phyloP scores from a whole-genome alignment of 805 yeast species.

The Metschnikowia henanensis region DNA sequence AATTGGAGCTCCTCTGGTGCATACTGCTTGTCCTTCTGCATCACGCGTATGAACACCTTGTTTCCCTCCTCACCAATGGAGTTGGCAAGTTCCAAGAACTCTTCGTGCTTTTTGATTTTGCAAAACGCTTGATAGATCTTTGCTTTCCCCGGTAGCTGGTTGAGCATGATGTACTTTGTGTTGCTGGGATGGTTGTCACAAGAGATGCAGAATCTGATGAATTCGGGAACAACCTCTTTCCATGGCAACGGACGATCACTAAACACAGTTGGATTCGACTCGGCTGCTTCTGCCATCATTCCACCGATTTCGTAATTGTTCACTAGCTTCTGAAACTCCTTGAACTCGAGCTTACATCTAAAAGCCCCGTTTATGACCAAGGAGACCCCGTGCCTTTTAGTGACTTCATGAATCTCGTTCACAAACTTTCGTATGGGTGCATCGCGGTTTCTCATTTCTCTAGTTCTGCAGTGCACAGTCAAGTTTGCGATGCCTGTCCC shows the following conservation, averaged over 20 bases:
- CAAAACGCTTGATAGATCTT: slow-evolving; percentile 57
- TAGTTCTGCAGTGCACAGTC: slow-evolving; percentile 90
- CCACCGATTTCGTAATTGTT: slow-evolving; percentile 68
- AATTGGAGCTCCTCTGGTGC: slow-evolving; percentile 17
- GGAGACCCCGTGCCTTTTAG: slow-evolving; percentile 61
- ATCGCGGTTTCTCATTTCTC: slow-evolving; percentile 86
- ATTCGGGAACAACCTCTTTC: slow-evolving; percentile 56
- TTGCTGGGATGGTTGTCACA: slow-evolving; percentile 63
- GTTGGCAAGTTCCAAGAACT: slow-evolving; percentile 38
- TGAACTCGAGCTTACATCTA: slow-evolving; percentile 51
- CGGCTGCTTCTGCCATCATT: slow-evolving; percentile 94
- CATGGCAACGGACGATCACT: slow-evolving; percentile 46
- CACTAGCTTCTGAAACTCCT: slow-evolving; percentile 48
- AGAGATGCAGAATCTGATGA: slow-evolving; percentile 49
- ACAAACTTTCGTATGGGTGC: slow-evolving; percentile 73
- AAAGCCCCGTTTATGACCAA: slow-evolving; percentile 85
- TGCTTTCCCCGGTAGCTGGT: slow-evolving; percentile 78
- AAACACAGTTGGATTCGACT: slow-evolving; percentile 81
- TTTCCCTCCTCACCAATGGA: slow-evolving; percentile 39
- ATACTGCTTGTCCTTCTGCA: slow-evolving; percentile 31
- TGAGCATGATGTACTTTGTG: slow-evolving; percentile 76
- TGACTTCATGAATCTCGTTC: slow-evolving; percentile 57
- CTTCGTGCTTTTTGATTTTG: slow-evolving; percentile 54
- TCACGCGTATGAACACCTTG: slow-evolving; percentile 29
- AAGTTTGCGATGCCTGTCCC: slow-evolving; percentile 82